These are phyloP conservation scores for Pistacia atlantica DNA, from an alignment of 345 rosid genomes.

Conservation along the genomic window DNA sequence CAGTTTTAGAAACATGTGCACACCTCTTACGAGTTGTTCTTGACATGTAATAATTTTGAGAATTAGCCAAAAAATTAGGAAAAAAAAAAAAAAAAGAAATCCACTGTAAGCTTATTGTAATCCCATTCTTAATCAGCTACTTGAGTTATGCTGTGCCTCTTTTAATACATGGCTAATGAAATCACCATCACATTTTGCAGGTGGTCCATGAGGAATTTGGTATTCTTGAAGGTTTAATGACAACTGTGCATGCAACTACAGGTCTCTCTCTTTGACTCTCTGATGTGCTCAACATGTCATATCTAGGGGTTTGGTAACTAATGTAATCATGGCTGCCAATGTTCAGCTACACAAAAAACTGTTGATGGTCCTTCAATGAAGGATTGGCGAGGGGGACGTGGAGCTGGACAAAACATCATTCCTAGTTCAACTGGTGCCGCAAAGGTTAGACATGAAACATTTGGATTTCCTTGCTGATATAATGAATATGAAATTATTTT, in stretches of 20 bases:
- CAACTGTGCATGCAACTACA: slow-evolving; percentile 97
- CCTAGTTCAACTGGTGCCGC: slow-evolving; percentile 99
- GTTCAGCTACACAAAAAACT: slow-evolving; percentile 94
- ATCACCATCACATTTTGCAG: slow-evolving; percentile 37
- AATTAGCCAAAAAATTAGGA: too few species aligned
- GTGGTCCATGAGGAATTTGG: slow-evolving; percentile 99
- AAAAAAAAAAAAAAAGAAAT: too few species aligned
- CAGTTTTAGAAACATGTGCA: too few species aligned
- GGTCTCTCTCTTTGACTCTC: slow-evolving; percentile 43
- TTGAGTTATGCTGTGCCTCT: too few species aligned
- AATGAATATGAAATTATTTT: not conserved
- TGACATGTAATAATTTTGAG: too few species aligned
- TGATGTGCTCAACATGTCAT: not conserved
- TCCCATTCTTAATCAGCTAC: too few species aligned
- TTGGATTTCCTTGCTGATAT: not conserved
- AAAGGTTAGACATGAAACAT: slow-evolving; percentile 53
- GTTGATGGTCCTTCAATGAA: slow-evolving; percentile 99
- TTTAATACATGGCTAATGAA: not conserved
- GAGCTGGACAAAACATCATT: slow-evolving; percentile 96
- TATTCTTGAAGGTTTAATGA: slow-evolving; percentile 56
- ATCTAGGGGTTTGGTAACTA: not conserved
- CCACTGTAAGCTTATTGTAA: too few species aligned
- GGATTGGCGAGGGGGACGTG: slow-evolving; percentile 99
- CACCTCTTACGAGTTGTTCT: too few species aligned
- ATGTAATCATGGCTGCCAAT: slow-evolving; percentile 23